A percentile compares a stretch with the other conserved stretches of the same genome.
phyloP scores from a whole-genome alignment of 306 rosid species.

The Dicorynia guianensis region DNA sequence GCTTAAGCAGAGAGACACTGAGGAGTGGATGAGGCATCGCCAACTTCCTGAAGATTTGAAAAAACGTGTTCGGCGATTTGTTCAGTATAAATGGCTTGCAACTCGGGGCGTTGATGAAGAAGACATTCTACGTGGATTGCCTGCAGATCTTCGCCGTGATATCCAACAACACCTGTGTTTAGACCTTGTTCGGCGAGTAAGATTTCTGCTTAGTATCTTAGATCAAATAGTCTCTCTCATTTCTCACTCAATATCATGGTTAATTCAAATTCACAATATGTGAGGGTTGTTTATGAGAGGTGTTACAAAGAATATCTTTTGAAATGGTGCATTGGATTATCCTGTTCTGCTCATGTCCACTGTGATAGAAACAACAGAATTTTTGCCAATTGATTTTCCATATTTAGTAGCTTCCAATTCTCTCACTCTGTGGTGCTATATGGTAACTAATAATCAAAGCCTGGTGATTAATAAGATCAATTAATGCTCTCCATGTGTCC shows the following conservation, averaged over 20 bases:
- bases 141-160: slow-evolving; percentile 97
- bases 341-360: slow-evolving; percentile 19
- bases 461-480: neutral
- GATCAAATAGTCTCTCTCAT: slow-evolving; percentile 19
- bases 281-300: slow-evolving; percentile 4
- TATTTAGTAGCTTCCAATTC: slow-evolving; percentile 15
- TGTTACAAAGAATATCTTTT: neutral
- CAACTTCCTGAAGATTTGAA: slow-evolving; percentile 96
- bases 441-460: slow-evolving; percentile 12
- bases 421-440: slow-evolving; percentile 4
- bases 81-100: slow-evolving; percentile 94
- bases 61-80: slow-evolving; percentile 78
- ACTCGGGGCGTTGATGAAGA: slow-evolving; percentile 98
- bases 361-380: neutral
- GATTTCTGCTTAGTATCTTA: slow-evolving; percentile 46
- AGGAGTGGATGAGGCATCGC: slow-evolving; percentile 99
- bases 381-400: neutral
- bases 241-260: slow-evolving; percentile 10
- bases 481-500: slow-evolving; percentile 6
- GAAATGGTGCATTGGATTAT: neutral
- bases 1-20: slow-evolving; percentile 92
- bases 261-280: slow-evolving; percentile 4
- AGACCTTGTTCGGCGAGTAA: slow-evolving; percentile 93
- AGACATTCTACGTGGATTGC: slow-evolving; percentile 78
- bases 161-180: slow-evolving; percentile 92